phyloP scores from a whole-genome alignment of 768 basidiomycete species.

The Terana coerulea region DNA sequence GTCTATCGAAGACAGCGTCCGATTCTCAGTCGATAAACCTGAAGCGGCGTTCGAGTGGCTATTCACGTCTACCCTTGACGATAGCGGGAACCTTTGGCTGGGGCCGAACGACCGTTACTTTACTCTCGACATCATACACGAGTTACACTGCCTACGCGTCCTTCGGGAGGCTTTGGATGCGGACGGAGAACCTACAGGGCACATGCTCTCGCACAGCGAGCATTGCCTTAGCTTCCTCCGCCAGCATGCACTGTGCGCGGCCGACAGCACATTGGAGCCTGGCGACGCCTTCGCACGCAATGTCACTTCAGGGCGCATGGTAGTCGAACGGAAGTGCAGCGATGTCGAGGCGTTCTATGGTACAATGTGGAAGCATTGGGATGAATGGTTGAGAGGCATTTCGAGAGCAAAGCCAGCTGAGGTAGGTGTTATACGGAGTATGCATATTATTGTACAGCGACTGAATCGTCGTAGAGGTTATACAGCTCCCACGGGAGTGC shows the following conservation, averaged over 20 bases:
- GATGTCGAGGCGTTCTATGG: slow-evolving; percentile 7
- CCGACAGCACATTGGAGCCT: slow-evolving; percentile 19
- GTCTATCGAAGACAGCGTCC: slow-evolving; percentile 9
- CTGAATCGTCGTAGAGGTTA: too few species aligned
- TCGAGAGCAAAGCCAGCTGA: neutral
- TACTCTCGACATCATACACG: slow-evolving; percentile 13
- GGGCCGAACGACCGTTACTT: slow-evolving; percentile 14
- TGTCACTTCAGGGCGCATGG: neutral
- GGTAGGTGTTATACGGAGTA: too few species aligned
- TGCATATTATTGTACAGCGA: too few species aligned
- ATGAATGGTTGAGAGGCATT: slow-evolving; percentile 1
- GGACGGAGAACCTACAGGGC: neutral
- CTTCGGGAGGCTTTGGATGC: slow-evolving; percentile 8
- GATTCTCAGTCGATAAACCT: neutral
- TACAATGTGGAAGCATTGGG: neutral
- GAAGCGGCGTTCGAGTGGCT: neutral
- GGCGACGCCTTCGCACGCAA: slow-evolving; percentile 2
- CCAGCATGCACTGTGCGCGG: slow-evolving; percentile 18
- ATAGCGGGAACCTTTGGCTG: neutral
- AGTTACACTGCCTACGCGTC: slow-evolving; percentile 13
- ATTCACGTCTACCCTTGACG: neutral
- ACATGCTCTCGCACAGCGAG: slow-evolving; percentile 10
- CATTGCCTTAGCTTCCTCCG: slow-evolving; percentile 22
- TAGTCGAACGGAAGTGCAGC: neutral
- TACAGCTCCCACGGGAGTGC: too few species aligned